phyloP scores from a whole-genome alignment of 2,329 filamentous ascomycete species.

The Hypoxylon sp. region DNA sequence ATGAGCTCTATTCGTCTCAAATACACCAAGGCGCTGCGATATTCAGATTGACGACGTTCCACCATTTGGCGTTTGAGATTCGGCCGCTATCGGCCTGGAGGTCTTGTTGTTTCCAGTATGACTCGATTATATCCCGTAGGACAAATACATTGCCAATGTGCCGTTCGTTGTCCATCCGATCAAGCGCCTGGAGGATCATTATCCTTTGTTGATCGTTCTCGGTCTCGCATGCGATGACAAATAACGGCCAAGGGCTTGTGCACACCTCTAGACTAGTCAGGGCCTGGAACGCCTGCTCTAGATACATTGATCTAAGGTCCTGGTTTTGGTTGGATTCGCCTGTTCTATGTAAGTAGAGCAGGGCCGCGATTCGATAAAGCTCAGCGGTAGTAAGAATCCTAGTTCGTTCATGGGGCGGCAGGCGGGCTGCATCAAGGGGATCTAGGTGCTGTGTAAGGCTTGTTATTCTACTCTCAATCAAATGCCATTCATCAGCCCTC shows the following conservation, averaged over 20 bases:
- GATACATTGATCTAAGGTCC: constrained; percentile 49
- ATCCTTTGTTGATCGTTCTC: constrained; percentile 59
- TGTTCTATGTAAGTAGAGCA: constrained; percentile 58
- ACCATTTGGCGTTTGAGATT: constrained; percentile 55
- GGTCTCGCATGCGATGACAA: constrained; percentile 61
- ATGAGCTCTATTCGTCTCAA: constrained; percentile 37
- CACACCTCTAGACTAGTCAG: constrained; percentile 57
- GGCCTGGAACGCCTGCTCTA: constrained; percentile 55
- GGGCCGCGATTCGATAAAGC: constrained; percentile 63
- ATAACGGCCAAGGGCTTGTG: constrained; percentile 64
- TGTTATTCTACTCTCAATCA: constrained; percentile 47
- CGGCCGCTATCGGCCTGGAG: constrained; percentile 54
- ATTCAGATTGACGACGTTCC: constrained; percentile 55
- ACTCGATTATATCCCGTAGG: constrained; percentile 59
- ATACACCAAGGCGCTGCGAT: constrained; percentile 55
- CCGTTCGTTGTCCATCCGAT: constrained; percentile 58
- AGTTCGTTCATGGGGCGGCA: constrained; percentile 49
- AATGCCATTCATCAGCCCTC: constrained; percentile 50
- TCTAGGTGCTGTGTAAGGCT: constrained; percentile 50
- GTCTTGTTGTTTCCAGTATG: constrained; percentile 62
- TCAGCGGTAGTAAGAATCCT: constrained; percentile 61
- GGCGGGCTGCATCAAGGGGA: constrained; percentile 48
- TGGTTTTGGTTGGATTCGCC: constrained; percentile 45
- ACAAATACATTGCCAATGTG: constrained; percentile 62
- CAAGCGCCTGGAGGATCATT: constrained; percentile 56